Base-by-base conservation (phyloP, 225 moss, liverwort and hornwort species). In the Pleurozium schreberi region DNA sequence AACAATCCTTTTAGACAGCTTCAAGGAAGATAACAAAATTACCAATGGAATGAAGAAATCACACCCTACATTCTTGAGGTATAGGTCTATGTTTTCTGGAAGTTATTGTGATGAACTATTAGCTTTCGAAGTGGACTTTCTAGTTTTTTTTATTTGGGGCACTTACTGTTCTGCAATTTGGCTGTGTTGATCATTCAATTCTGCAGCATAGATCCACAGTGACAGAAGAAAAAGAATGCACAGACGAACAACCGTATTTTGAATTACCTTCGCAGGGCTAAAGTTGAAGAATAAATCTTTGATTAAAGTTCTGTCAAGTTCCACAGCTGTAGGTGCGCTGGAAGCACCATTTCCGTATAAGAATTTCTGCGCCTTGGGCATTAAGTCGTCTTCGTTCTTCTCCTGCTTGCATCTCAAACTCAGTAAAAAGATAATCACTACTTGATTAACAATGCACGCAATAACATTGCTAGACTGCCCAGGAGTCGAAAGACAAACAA, bases 211-310 rank as follows among this genome's bases (percentile, higher is more conserved):
- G 36, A 73, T 73, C 25, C 73, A 58, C 34, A 77, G 69, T 5
- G n/a, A 21, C 60, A 60, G 26, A 73, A 84, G 20, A 49, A 67
- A 90, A 81, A 88, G 43, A 57, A 86, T 57, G 79, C 85, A 68
- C 67, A 73, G 59, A 74, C 74, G 58, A 82, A 66, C 40, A 42
- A 28, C 38, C 38, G 80, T 27, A 27, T 17, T n/a, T 59, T 60
- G 64, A 28, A 81, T 50, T 91, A 97, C 98, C 98, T 96, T 98
- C 43, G 96, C 91, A 68, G 97, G 95, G 91, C 96, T 97, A 83
- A 91, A 91, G 85, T 96, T 98, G 92, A 97, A 98, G 87, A 95
- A 98, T 76, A 98, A 90, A 18, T 98, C 97, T 92, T 84, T 96
- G 47, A 98, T 90, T 90, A 96, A 91, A 75, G 77, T 88, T 86